A percentile compares a stretch with the other conserved stretches of the same genome.
Conservation (phyloP, 495 filamentous ascomycete species). For the Aspergillus hancockii region DNA sequence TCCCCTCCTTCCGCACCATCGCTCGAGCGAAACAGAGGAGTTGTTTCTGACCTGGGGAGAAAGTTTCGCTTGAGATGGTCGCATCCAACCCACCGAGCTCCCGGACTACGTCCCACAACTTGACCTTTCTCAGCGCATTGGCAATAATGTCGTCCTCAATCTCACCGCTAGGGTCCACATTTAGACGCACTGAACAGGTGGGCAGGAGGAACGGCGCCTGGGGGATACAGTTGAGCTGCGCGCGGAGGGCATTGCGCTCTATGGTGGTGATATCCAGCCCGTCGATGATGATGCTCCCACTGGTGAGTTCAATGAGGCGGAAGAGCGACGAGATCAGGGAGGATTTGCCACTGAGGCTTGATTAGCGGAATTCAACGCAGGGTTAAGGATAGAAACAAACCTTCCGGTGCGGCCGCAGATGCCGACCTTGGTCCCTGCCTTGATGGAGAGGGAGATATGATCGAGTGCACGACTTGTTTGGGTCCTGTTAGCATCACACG, state of each 20-base stretch:
- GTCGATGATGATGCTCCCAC: constrained; percentile 41
- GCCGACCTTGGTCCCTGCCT: not conserved
- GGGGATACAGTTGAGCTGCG: constrained; percentile 42
- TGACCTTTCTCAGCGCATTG: constrained; percentile 35
- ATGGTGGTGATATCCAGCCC: constrained; percentile 39
- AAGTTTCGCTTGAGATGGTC: constrained; percentile 9
- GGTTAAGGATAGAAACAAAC: not conserved
- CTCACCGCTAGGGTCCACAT: constrained; percentile 41
- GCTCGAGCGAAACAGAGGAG: not conserved
- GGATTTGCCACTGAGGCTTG: constrained; percentile 36
- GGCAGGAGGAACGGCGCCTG: constrained; percentile 56
- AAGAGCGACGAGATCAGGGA: constrained; percentile 45
- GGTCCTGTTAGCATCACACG: not conserved
- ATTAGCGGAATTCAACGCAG: not conserved
- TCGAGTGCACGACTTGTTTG: not conserved
- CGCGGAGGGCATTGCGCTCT: constrained; percentile 30
- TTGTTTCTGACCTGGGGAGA: not conserved
- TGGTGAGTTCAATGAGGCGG: constrained; percentile 38
- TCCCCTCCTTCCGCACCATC: constrained; percentile 11
- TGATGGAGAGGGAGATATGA: not conserved
- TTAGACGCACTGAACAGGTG: constrained; percentile 41
- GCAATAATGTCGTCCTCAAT: constrained; percentile 31
- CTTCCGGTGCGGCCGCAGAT: not conserved
- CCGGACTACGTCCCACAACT: constrained; percentile 9
- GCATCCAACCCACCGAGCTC: not conserved